Percentiles rank a stretch among this genome's conserved stretches.
These are phyloP conservation scores for Aspergillus carbonarius DNA, from an alignment of 2,329 filamentous ascomycete species.

Conservation along the genomic window DNA sequence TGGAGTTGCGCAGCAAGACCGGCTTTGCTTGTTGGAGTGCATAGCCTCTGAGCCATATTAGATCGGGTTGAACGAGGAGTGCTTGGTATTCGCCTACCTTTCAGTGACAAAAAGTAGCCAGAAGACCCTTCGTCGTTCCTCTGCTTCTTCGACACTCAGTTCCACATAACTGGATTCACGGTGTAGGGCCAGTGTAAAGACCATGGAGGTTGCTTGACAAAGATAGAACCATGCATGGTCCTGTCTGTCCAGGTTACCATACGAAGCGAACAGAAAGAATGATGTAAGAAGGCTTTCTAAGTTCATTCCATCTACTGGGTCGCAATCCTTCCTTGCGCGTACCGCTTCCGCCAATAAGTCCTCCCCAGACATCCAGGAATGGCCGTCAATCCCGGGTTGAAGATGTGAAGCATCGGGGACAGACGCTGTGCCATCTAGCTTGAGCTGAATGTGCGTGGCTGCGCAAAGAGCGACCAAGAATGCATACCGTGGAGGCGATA, in stretches of 20 bases:
- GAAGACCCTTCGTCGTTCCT: conserved; percentile 65
- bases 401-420: conserved; percentile 23
- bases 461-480: conserved; percentile 44
- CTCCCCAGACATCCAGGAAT: conserved; percentile 62
- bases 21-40: conserved; percentile 69
- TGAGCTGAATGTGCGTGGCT: conserved; percentile 47
- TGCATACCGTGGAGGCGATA: conserved; percentile 39
- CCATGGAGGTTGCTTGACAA: conserved; percentile 71
- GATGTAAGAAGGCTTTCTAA: conserved; percentile 60
- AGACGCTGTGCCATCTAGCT: conserved; percentile 34
- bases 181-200: conserved; percentile 44
- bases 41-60: conserved; percentile 56
- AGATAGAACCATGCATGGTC: conserved; percentile 78
- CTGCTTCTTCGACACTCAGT: conserved; percentile 53
- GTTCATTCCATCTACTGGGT: conserved; percentile 42
- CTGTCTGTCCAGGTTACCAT: conserved; percentile 70
- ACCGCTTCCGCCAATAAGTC: conserved; percentile 66
- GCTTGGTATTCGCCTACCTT: conserved; percentile 49
- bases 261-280: conserved; percentile 73
- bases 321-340: conserved; percentile 41
- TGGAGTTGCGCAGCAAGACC: conserved; percentile 67
- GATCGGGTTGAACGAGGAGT: not conserved
- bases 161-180: conserved; percentile 53
- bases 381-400: conserved; percentile 54
- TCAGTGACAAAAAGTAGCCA: conserved; percentile 73